phyloP scores from a whole-genome alignment of 2,329 filamentous ascomycete species.

The Cercospora berteroae region DNA sequence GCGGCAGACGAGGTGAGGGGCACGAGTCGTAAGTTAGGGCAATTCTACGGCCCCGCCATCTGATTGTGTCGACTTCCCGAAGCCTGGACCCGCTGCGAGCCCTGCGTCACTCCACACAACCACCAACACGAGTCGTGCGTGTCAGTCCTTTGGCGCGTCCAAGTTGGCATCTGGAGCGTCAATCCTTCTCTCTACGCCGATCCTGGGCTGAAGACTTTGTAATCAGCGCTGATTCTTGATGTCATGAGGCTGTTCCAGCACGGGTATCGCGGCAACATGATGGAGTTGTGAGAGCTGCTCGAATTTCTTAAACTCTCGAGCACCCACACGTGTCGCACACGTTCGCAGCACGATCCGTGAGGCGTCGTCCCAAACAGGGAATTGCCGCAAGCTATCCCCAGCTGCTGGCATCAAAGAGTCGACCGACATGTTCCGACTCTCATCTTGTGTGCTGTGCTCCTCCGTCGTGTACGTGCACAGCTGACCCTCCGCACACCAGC shows the following conservation, averaged over 20 bases:
- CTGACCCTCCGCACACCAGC: background rate
- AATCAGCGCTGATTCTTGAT: background rate
- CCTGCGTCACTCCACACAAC: background rate
- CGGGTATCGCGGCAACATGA: background rate
- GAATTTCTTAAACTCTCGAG: background rate
- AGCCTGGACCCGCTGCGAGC: constrained; percentile 4
- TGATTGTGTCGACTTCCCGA: background rate
- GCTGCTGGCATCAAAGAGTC: background rate
- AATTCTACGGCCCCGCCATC: background rate
- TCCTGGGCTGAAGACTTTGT: background rate
- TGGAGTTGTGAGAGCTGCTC: background rate
- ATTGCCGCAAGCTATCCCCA: background rate
- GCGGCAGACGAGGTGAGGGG: constrained; percentile 7
- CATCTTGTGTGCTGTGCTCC: background rate
- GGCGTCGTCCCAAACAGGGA: background rate
- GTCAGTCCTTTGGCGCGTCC: background rate
- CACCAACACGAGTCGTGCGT: constrained; percentile 7
- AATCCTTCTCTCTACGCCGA: background rate
- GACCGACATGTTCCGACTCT: background rate
- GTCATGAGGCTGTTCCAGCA: background rate
- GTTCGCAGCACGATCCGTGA: background rate
- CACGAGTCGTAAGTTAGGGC: background rate
- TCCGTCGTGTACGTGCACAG: background rate
- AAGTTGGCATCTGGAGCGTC: background rate
- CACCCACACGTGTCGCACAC: background rate